Percentiles rank a stretch among this genome's conserved stretches.
Evolutionary conservation across 75 land plant genomes (phyloP).

Genomic region (Gnetum montanum): DNA sequence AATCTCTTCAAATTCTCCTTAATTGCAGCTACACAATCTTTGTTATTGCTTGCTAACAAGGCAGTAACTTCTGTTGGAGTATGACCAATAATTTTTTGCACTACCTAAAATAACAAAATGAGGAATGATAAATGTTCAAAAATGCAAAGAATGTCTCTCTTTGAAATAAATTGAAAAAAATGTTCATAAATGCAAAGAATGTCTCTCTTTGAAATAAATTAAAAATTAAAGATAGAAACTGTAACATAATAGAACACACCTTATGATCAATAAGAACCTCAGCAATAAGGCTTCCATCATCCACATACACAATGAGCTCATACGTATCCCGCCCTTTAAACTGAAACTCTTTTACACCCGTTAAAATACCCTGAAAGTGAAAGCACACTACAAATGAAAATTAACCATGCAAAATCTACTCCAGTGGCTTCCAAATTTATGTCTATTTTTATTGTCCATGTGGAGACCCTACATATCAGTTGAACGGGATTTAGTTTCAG

Average conservation of each 20-base stretch:
- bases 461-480: neutral
- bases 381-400: neutral
- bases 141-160: neutral
- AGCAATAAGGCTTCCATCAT: conserved; percentile 90
- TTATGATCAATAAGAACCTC: conserved; percentile 59
- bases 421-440: too few species aligned
- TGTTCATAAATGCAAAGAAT: neutral
- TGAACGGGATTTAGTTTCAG: neutral
- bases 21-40: conserved; percentile 23
- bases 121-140: neutral
- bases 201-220: neutral
- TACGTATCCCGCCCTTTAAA: conserved; percentile 43
- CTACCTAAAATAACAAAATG: conserved; percentile 34
- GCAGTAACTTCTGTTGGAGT: conserved; percentile 63
- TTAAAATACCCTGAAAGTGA: conserved; percentile 79
- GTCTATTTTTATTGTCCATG: neutral
- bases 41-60: conserved; percentile 47
- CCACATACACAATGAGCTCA: conserved; percentile 60
- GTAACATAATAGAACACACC: conserved; percentile 54
- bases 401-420: too few species aligned
- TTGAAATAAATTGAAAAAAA: neutral
- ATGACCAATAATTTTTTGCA: conserved; percentile 45
- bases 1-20: conserved; percentile 49
- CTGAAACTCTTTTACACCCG: conserved; percentile 82
- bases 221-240: neutral